A percentile compares a stretch with the other conserved stretches of the same genome.
Evolutionary conservation across 345 rosid genomes (phyloP).

Genomic region (Noccaea bulbosa): DNA sequence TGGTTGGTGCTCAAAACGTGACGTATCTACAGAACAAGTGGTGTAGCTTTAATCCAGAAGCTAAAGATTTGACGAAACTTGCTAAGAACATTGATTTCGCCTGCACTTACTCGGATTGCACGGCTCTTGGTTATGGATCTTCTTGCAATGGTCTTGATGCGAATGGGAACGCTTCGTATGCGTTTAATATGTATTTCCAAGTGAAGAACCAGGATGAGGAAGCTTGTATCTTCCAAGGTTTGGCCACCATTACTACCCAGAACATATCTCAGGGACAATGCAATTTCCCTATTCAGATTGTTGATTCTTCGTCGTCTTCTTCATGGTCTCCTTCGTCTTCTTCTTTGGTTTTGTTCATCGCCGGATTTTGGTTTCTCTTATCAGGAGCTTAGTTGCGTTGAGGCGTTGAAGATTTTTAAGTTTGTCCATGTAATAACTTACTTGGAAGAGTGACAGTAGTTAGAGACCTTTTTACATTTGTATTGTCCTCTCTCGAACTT

Average conservation of each 20-base stretch:
- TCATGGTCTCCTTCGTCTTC: background rate
- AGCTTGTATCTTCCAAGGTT: slow-evolving; percentile 67
- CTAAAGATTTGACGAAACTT: slow-evolving; percentile 66
- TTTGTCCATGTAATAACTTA: background rate
- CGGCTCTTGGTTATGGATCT: slow-evolving; percentile 61
- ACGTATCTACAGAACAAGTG: slow-evolving; percentile 64
- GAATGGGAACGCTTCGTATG: slow-evolving; percentile 66
- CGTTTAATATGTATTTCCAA: slow-evolving; percentile 76
- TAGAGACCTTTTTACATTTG: background rate
- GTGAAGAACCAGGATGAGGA: slow-evolving; percentile 58
- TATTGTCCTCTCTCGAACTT: background rate
- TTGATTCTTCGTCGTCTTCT: slow-evolving; percentile 38
- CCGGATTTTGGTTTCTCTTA: slow-evolving; percentile 30
- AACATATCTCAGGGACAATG: slow-evolving; percentile 75
- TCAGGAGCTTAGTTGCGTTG: background rate
- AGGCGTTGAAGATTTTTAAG: background rate
- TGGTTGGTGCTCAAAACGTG: slow-evolving; percentile 59
- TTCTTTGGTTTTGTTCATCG: slow-evolving; percentile 26
- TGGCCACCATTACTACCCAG: slow-evolving; percentile 53
- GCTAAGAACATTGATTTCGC: slow-evolving; percentile 66
- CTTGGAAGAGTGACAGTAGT: background rate
- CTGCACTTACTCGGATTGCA: slow-evolving; percentile 66
- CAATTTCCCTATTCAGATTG: slow-evolving; percentile 67
- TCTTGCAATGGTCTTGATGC: slow-evolving; percentile 63
- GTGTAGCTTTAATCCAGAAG: slow-evolving; percentile 72